Conservation (phyloP, 2,329 filamentous ascomycete genomes). For the Fusarium dimerum region DNA sequence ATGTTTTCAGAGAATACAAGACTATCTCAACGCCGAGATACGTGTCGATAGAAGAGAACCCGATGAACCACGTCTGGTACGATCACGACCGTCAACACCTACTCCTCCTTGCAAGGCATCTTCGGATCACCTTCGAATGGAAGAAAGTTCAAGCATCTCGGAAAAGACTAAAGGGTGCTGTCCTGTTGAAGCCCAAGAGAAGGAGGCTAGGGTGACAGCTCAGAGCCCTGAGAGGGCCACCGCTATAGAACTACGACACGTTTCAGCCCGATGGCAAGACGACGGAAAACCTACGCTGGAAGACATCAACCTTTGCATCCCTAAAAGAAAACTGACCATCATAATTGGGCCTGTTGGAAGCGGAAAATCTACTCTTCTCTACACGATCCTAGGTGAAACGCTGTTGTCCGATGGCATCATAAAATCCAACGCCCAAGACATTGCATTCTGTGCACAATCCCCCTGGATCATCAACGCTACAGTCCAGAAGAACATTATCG, state of each 20-base stretch:
- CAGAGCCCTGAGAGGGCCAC: neutral
- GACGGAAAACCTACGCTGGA: slow-evolving; percentile 23
- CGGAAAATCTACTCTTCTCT: slow-evolving; percentile 44
- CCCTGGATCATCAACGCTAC: slow-evolving; percentile 46
- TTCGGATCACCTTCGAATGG: too few species aligned
- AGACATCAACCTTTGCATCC: slow-evolving; percentile 25
- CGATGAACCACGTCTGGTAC: too few species aligned
- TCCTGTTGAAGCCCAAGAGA: too few species aligned
- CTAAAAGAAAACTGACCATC: slow-evolving; percentile 32
- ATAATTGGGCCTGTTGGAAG: slow-evolving; percentile 44
- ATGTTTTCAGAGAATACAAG: too few species aligned
- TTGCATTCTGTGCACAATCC: slow-evolving; percentile 42
- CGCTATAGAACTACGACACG: slow-evolving; percentile 6
- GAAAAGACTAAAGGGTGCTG: too few species aligned
- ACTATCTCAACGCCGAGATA: too few species aligned
- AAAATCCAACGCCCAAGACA: slow-evolving; percentile 31
- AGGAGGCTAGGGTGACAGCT: too few species aligned
- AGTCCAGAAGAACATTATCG: slow-evolving; percentile 42
- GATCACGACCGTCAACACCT: too few species aligned
- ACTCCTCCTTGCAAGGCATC: too few species aligned
- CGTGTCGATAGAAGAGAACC: too few species aligned
- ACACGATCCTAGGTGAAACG: slow-evolving; percentile 41
- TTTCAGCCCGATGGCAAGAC: slow-evolving; percentile 16
- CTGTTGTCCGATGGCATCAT: slow-evolving; percentile 31
- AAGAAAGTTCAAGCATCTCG: too few species aligned